phyloP scores from a whole-genome alignment of 1,284 basidiomycete genomes.

The Pterulicium gracile region DNA sequence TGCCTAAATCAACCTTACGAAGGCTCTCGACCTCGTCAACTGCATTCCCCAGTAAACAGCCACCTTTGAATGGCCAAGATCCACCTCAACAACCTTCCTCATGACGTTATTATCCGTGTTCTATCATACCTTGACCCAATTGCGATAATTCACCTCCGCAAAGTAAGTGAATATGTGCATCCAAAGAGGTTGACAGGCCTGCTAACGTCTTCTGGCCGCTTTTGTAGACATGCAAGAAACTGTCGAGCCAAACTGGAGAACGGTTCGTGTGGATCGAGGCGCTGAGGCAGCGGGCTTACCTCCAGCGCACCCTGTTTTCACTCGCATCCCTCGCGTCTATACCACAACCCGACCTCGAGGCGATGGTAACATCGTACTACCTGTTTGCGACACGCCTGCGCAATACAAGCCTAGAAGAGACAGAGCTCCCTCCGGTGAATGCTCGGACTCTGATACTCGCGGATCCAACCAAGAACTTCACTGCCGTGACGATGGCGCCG shows the following conservation, averaged over 20 bases:
- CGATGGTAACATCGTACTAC: background rate
- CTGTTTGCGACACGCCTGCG: background rate
- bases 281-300: background rate
- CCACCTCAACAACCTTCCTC: background rate
- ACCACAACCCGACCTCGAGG: background rate
- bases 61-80: no score
- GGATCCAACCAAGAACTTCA: background rate
- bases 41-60: no score
- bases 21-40: no score
- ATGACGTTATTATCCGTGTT: background rate
- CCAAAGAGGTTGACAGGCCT: no score
- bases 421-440: background rate
- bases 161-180: background rate
- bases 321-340: background rate
- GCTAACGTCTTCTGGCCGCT: background rate
- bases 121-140: background rate
- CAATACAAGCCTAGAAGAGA: background rate
- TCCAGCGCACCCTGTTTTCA: background rate
- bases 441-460: background rate
- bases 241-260: background rate
- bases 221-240: background rate
- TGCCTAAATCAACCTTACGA: no score
- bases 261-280: background rate
- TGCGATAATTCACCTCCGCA: background rate
- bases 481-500: background rate